phyloP scores from a whole-genome alignment of 345 rosid species.

The Passiflora organensis region DNA sequence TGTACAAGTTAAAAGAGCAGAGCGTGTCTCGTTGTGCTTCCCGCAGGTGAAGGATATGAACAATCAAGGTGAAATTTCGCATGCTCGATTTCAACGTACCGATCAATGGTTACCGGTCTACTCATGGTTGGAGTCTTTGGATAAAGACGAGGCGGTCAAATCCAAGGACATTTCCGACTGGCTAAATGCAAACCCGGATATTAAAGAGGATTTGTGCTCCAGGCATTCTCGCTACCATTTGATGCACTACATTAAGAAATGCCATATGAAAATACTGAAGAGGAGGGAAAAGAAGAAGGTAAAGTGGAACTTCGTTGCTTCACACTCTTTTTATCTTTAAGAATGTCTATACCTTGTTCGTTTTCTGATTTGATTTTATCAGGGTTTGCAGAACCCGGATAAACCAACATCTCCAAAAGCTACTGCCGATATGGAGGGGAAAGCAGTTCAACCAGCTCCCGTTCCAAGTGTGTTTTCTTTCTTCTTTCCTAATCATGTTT shows the following conservation, averaged over 20 bases:
- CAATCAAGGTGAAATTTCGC: slow-evolving; percentile 41
- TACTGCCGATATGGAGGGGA: slow-evolving; percentile 36
- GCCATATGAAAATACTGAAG: slow-evolving; percentile 89
- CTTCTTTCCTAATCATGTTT: slow-evolving; percentile 7
- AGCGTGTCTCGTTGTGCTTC: not conserved
- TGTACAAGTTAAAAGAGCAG: not conserved
- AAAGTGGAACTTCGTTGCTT: not conserved
- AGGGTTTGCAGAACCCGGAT: slow-evolving; percentile 45
- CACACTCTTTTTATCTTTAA: not conserved
- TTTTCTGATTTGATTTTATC: slow-evolving; percentile 6
- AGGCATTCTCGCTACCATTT: slow-evolving; percentile 87
- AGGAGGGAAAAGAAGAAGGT: slow-evolving; percentile 70
- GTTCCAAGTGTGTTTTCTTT: slow-evolving; percentile 38
- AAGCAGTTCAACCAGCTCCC: slow-evolving; percentile 25
- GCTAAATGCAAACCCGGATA: slow-evolving; percentile 61
- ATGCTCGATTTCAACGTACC: slow-evolving; percentile 82
- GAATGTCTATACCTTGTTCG: not conserved
- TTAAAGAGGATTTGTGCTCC: slow-evolving; percentile 60
- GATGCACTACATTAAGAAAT: slow-evolving; percentile 91
- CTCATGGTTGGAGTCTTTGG: slow-evolving; percentile 81
- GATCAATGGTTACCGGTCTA: slow-evolving; percentile 90
- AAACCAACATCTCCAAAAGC: slow-evolving; percentile 41
- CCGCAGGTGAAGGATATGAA: slow-evolving; percentile 23
- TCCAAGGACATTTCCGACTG: slow-evolving; percentile 84
- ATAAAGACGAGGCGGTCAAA: slow-evolving; percentile 67